Percentiles rank a stretch among this genome's conserved stretches.
Conservation (phyloP, 108 stramenopile species). For the Nannochloropsis salina region DNA sequence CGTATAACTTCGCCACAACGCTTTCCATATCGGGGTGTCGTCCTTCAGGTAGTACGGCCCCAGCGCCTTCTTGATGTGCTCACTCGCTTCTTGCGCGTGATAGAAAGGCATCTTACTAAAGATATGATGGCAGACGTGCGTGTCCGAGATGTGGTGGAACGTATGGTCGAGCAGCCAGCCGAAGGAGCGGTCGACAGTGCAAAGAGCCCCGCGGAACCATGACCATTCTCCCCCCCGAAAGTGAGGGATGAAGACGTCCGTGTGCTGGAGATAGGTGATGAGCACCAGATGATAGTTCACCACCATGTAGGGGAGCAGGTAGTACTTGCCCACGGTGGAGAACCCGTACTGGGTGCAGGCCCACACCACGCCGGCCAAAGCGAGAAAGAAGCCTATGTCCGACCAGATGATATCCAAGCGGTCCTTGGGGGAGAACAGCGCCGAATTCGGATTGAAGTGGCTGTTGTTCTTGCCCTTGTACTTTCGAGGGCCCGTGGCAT, state of each 20-base stretch:
- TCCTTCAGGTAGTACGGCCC: constrained; percentile 57
- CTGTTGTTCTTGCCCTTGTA: constrained; percentile 49
- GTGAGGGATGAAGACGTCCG: constrained; percentile 92
- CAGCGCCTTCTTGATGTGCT: constrained; percentile 63
- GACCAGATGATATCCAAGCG: constrained; percentile 70
- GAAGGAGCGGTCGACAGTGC: constrained; percentile 93
- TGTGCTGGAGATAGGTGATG: constrained; percentile 99
- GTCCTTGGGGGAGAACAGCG: constrained; percentile 48
- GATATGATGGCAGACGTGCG: constrained; percentile 96
- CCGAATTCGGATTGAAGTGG: constrained; percentile 56
- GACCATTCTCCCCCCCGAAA: constrained; percentile 92
- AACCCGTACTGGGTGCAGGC: constrained; percentile 59
- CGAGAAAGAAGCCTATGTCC: constrained; percentile 64
- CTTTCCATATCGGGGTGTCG: constrained; percentile 52
- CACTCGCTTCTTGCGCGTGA: constrained; percentile 88
- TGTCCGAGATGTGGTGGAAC: constrained; percentile 96
- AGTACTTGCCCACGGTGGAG: constrained; percentile 77
- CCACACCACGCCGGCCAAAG: constrained; percentile 54
- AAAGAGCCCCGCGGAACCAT: constrained; percentile 92
- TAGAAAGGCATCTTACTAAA: constrained; percentile 98
- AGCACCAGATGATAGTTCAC: constrained; percentile 93
- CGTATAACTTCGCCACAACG: constrained; percentile 50
- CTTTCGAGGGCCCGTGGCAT: constrained; percentile 56
- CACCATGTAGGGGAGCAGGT: constrained; percentile 82
- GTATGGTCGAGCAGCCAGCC: constrained; percentile 74